Evolutionary conservation across 164 flowering plant genomes (phyloP).

Genomic region (Sextonia rubra): DNA sequence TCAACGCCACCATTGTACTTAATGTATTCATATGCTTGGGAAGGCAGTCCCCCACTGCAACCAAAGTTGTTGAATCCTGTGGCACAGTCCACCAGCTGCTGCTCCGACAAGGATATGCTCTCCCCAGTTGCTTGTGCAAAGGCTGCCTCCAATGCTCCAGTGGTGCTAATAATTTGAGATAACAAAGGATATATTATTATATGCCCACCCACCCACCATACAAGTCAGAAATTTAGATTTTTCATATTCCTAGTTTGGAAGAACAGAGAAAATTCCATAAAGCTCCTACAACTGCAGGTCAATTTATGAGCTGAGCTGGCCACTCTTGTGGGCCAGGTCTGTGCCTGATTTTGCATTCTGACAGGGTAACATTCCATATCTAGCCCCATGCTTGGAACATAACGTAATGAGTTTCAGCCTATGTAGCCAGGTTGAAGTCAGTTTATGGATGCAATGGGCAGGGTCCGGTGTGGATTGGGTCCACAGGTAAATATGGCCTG

Average conservation of each 20-base stretch:
- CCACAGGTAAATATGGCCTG: neutral
- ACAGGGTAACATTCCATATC: neutral
- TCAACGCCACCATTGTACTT: constrained; percentile 95
- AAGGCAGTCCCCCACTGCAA: constrained; percentile 93
- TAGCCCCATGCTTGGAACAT: neutral
- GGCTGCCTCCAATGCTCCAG: constrained; percentile 97
- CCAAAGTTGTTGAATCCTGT: constrained; percentile 84
- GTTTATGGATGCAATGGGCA: too few species aligned
- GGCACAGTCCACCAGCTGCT: constrained; percentile 98
- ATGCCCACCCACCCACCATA: too few species aligned
- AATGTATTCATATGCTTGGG: constrained; percentile 95
- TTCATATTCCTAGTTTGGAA: too few species aligned
- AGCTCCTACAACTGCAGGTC: too few species aligned
- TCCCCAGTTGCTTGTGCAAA: constrained; percentile 80
- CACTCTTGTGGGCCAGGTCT: neutral
- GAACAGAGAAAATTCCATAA: too few species aligned
- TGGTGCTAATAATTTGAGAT: too few species aligned
- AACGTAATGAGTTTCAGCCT: neutral
- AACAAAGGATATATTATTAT: too few species aligned
- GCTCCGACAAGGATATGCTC: constrained; percentile 81
- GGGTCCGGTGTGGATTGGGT: neutral
- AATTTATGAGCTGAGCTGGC: too few species aligned
- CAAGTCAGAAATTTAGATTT: too few species aligned
- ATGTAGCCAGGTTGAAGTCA: neutral
- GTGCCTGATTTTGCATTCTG: neutral